Conservation (phyloP, 1,139 yeast species). For the Suhomyces chickasaworum region DNA sequence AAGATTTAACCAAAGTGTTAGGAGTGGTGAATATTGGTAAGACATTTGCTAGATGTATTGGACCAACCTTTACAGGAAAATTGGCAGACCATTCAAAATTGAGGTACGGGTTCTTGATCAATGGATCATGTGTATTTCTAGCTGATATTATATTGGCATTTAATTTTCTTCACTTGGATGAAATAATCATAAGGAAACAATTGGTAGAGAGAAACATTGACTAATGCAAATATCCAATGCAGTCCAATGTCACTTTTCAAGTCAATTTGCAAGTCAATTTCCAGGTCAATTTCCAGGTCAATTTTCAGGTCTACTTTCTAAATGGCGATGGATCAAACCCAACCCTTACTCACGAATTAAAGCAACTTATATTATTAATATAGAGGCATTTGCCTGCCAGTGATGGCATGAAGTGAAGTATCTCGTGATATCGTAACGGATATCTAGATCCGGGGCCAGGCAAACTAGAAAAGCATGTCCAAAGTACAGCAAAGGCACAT, state of each 20-base stretch:
- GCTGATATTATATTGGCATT: conserved; percentile 48
- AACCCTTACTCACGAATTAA: background rate
- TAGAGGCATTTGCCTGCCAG: background rate
- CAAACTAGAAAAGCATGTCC: conserved; percentile 57
- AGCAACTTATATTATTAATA: background rate
- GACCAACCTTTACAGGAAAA: conserved; percentile 78
- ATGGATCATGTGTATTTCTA: conserved; percentile 54
- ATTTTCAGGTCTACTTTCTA: background rate
- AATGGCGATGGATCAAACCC: background rate
- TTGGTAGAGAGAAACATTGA: conserved; percentile 8
- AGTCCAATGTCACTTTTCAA: too few species aligned
- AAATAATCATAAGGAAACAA: conserved; percentile 34
- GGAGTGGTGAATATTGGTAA: conserved; percentile 86
- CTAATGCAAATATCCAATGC: too few species aligned
- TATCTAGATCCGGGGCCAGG: background rate
- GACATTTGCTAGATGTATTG: conserved; percentile 79
- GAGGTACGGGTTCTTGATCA: conserved; percentile 61
- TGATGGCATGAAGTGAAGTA: conserved; percentile 1
- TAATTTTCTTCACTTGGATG: conserved; percentile 44
- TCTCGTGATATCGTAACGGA: background rate
- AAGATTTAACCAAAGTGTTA: conserved; percentile 74
- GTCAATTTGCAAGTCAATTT: too few species aligned
- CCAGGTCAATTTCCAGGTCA: too few species aligned
- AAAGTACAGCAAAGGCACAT: conserved; percentile 74
- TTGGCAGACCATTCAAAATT: conserved; percentile 58